Conservation (phyloP, 352 stramenopile genomes). For the Globisporangium spiculum region DNA sequence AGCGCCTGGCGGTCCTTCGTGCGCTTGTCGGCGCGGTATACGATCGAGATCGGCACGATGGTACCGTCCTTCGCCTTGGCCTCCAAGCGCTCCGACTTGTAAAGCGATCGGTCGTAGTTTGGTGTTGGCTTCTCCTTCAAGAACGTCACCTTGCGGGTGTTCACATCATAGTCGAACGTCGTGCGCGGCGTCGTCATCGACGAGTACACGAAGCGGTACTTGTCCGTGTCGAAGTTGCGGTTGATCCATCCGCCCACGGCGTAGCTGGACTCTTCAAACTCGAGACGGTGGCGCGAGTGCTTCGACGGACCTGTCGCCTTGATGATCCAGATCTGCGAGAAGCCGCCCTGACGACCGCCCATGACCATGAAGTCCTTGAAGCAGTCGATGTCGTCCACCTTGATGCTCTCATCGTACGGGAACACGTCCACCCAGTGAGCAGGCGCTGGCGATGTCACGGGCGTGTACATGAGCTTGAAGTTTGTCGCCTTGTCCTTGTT, state of each 20-base stretch:
- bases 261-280: slow-evolving; percentile 91
- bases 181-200: slow-evolving; percentile 91
- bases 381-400: slow-evolving; percentile 83
- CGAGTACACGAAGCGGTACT: slow-evolving; percentile 91
- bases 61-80: slow-evolving; percentile 86
- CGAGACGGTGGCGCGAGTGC: slow-evolving; percentile 56
- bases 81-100: slow-evolving; percentile 90
- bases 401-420: slow-evolving; percentile 74
- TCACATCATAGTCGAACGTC: slow-evolving; percentile 85
- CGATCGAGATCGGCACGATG: slow-evolving; percentile 79
- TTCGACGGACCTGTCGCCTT: slow-evolving; percentile 46
- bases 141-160: slow-evolving; percentile 54
- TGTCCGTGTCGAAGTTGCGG: slow-evolving; percentile 85
- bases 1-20: slow-evolving; percentile 56
- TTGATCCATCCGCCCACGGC: slow-evolving; percentile 79
- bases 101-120: slow-evolving; percentile 91
- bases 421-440: slow-evolving; percentile 89
- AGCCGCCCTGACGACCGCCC: slow-evolving; percentile 80
- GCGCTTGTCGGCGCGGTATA: slow-evolving; percentile 72
- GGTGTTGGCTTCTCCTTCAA: slow-evolving; percentile 92
- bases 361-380: slow-evolving; percentile 90
- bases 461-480: slow-evolving; percentile 89
- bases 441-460: slow-evolving; percentile 37
- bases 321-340: slow-evolving; percentile 86
- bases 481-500: slow-evolving; percentile 94